Conservation (phyloP, 768 basidiomycete species). For the Podaxis sp. region DNA sequence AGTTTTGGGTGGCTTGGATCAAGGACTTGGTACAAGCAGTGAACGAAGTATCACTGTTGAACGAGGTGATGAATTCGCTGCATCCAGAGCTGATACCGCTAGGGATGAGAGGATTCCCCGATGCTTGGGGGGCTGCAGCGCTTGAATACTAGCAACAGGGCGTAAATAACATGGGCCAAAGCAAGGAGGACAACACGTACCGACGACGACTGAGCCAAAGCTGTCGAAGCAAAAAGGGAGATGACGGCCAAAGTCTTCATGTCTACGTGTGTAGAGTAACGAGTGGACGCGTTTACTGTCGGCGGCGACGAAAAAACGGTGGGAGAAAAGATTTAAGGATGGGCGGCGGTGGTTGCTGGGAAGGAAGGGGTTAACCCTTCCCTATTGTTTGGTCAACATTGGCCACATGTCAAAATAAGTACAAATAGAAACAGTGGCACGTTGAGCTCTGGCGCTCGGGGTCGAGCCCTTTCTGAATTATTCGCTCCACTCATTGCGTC, state of each 20-base stretch:
- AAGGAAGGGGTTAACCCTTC: slow-evolving; percentile 20
- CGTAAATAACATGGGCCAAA: background rate
- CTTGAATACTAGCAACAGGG: slow-evolving; percentile 21
- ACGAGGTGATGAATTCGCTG: slow-evolving; percentile 50
- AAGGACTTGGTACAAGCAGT: slow-evolving; percentile 61
- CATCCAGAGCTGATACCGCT: slow-evolving; percentile 56
- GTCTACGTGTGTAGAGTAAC: slow-evolving; percentile 32
- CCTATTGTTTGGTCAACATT: slow-evolving; percentile 19
- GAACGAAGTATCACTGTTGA: slow-evolving; percentile 64
- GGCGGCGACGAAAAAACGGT: slow-evolving; percentile 30
- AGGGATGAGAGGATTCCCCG: slow-evolving; percentile 62
- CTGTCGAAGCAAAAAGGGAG: slow-evolving; percentile 49
- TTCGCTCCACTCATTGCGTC: background rate
- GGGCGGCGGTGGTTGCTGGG: slow-evolving; percentile 17
- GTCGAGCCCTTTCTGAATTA: background rate
- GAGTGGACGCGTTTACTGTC: slow-evolving; percentile 46
- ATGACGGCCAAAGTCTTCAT: slow-evolving; percentile 53
- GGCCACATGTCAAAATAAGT: slow-evolving; percentile 25
- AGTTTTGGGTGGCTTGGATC: slow-evolving; percentile 55
- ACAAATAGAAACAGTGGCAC: slow-evolving; percentile 28
- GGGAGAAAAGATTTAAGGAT: slow-evolving; percentile 16
- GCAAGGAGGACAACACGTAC: slow-evolving; percentile 25
- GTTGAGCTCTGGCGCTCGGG: background rate
- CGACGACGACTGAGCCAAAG: slow-evolving; percentile 47
- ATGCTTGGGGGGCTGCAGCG: slow-evolving; percentile 23